Conservation (phyloP, 768 basidiomycete species). For the Tephrocybe sp. region DNA sequence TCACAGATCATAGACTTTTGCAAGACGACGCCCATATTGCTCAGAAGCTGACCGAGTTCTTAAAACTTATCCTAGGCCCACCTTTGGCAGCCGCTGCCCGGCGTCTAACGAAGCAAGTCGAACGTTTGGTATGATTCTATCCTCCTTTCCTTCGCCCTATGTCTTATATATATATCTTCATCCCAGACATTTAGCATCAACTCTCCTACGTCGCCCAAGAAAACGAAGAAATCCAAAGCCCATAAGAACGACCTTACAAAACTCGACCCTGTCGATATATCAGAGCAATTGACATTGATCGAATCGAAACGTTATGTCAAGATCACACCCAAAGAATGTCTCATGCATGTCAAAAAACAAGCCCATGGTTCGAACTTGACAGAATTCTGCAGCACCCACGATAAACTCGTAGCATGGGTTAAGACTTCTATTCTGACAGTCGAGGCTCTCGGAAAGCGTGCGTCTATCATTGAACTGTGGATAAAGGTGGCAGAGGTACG, state of each 20-base stretch:
- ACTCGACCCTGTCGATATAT: slow-evolving; percentile 66
- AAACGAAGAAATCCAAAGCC: slow-evolving; percentile 45
- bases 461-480: slow-evolving; percentile 68
- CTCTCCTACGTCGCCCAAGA: slow-evolving; percentile 26
- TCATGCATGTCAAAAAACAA: slow-evolving; percentile 53
- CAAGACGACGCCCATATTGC: slow-evolving; percentile 66
- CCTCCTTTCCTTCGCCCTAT: slow-evolving; percentile 5
- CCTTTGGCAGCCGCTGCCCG: slow-evolving; percentile 44
- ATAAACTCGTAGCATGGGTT: slow-evolving; percentile 66
- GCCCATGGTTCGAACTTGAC: slow-evolving; percentile 39
- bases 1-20: slow-evolving; percentile 57
- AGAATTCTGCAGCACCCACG: slow-evolving; percentile 59
- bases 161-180: background rate
- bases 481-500: slow-evolving; percentile 73
- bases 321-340: slow-evolving; percentile 72
- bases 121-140: slow-evolving; percentile 46
- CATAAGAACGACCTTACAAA: slow-evolving; percentile 61
- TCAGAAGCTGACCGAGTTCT: slow-evolving; percentile 52
- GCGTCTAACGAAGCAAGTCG: slow-evolving; percentile 49
- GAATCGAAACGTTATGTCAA: slow-evolving; percentile 69
- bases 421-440: slow-evolving; percentile 56
- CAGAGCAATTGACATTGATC: slow-evolving; percentile 77
- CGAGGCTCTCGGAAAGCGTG: slow-evolving; percentile 49
- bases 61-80: slow-evolving; percentile 38
- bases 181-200: slow-evolving; percentile 42